Evolutionary conservation across 1,284 basidiomycete genomes (phyloP).

Genomic region (Neolentinus lepideus): DNA sequence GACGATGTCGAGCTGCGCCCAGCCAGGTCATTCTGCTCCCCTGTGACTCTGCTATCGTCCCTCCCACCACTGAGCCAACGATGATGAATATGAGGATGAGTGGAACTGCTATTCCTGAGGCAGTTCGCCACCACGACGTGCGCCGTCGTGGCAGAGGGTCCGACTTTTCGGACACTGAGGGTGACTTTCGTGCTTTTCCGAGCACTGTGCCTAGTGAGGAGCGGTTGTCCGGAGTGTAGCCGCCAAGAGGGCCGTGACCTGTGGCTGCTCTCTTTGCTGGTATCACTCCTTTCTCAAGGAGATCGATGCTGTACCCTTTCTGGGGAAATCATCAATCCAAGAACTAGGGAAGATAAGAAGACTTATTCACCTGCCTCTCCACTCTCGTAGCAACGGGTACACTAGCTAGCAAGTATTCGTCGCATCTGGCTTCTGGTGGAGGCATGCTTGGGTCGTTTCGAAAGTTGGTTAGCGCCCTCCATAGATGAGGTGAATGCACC

Average conservation of each 20-base stretch:
- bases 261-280: constrained; percentile 11
- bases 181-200: constrained; percentile 20
- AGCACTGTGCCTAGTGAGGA: constrained; percentile 9
- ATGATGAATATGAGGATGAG: constrained; percentile 30
- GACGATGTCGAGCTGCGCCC: neutral
- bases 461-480: neutral
- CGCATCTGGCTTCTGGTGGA: constrained; percentile 16
- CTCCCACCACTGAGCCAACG: constrained; percentile 51
- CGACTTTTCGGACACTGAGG: constrained; percentile 15
- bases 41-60: constrained; percentile 48
- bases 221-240: constrained; percentile 11
- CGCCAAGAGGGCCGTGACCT: constrained; percentile 10
- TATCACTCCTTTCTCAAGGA: constrained; percentile 26
- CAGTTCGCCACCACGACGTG: constrained; percentile 26
- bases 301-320: constrained; percentile 47
- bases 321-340: too few relatives aligned
- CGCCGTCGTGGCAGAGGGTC: constrained; percentile 3
- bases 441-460: neutral
- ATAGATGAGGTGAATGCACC: neutral
- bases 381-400: constrained; percentile 28
- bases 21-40: constrained; percentile 15
- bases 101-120: constrained; percentile 30
- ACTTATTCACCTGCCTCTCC: constrained; percentile 26
- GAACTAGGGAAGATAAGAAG: neutral
- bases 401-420: constrained; percentile 26